Evolutionary conservation across 176 grass and related monocot species (phyloP).

Genomic region (Carex pumila): DNA sequence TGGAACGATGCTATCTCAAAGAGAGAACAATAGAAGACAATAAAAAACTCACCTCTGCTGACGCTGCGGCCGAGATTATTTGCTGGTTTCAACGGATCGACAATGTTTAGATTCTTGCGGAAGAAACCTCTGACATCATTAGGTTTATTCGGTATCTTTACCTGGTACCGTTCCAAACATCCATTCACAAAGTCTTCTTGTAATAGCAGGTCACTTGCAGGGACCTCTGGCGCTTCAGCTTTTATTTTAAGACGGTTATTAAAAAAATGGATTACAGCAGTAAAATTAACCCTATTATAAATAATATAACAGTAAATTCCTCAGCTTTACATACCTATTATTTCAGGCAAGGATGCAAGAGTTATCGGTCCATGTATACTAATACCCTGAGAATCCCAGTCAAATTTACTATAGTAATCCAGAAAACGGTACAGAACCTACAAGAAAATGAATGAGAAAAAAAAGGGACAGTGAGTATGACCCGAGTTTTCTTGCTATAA

Average conservation of each 20-base stretch:
- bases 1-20: neutral
- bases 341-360: slow-evolving; percentile 66
- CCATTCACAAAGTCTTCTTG: slow-evolving; percentile 54
- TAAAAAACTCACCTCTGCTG: slow-evolving; percentile 59
- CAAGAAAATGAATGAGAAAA: slow-evolving; percentile 3
- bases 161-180: slow-evolving; percentile 33
- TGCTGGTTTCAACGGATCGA: slow-evolving; percentile 69
- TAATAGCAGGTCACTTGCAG: slow-evolving; percentile 31
- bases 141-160: slow-evolving; percentile 36
- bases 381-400: slow-evolving; percentile 77
- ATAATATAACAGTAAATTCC: slow-evolving; percentile 5
- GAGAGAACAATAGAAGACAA: neutral
- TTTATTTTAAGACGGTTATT: slow-evolving; percentile 13
- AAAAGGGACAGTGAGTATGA: neutral
- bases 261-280: neutral
- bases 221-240: slow-evolving; percentile 47
- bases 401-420: slow-evolving; percentile 91
- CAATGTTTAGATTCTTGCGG: slow-evolving; percentile 77
- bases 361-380: slow-evolving; percentile 61
- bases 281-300: slow-evolving; percentile 8
- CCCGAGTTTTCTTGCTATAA: neutral
- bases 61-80: slow-evolving; percentile 96
- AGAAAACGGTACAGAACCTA: slow-evolving; percentile 94
- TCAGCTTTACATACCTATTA: slow-evolving; percentile 58
- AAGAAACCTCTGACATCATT: slow-evolving; percentile 36